Percentiles rank a stretch among this genome's conserved stretches.
phyloP scores from a whole-genome alignment of 768 basidiomycete species.

The Boletus tomentosulus region DNA sequence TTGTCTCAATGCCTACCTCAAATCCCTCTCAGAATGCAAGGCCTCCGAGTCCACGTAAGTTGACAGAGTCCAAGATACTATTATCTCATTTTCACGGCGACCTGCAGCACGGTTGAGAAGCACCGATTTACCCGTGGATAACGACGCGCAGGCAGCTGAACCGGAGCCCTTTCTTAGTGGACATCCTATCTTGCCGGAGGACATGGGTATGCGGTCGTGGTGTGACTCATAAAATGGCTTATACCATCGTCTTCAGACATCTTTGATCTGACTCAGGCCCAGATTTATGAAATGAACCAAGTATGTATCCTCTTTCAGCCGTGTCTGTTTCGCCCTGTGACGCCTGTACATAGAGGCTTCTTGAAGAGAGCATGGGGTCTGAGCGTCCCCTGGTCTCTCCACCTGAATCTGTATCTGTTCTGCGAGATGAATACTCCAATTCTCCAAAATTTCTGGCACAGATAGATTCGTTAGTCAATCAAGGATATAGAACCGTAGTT shows the following conservation, averaged over 20 bases:
- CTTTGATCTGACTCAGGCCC: slow-evolving; percentile 27
- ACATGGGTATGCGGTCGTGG: slow-evolving; percentile 22
- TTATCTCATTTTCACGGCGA: not conserved
- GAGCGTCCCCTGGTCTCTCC: slow-evolving; percentile 52
- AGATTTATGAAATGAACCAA: slow-evolving; percentile 41
- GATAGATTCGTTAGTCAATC: slow-evolving; percentile 61
- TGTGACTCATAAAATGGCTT: not conserved
- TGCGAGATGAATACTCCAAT: slow-evolving; percentile 66
- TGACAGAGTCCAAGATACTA: not conserved
- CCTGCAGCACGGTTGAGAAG: slow-evolving; percentile 24
- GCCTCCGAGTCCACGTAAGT: slow-evolving; percentile 28
- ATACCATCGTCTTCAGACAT: slow-evolving; percentile 27
- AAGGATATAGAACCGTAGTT: slow-evolving; percentile 65
- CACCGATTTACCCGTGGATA: slow-evolving; percentile 22
- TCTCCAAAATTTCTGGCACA: slow-evolving; percentile 62
- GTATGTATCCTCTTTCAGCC: slow-evolving; percentile 16
- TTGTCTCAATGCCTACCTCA: slow-evolving; percentile 9
- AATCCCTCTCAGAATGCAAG: not conserved
- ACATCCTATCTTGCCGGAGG: slow-evolving; percentile 28
- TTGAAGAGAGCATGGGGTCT: slow-evolving; percentile 36
- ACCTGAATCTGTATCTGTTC: slow-evolving; percentile 46
- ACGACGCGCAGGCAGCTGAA: slow-evolving; percentile 1
- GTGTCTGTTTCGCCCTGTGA: not conserved
- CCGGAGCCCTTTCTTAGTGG: slow-evolving; percentile 23
- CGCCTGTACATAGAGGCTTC: slow-evolving; percentile 28